phyloP scores from a whole-genome alignment of 495 filamentous ascomycete species.

The Bacidia gigantensis region DNA sequence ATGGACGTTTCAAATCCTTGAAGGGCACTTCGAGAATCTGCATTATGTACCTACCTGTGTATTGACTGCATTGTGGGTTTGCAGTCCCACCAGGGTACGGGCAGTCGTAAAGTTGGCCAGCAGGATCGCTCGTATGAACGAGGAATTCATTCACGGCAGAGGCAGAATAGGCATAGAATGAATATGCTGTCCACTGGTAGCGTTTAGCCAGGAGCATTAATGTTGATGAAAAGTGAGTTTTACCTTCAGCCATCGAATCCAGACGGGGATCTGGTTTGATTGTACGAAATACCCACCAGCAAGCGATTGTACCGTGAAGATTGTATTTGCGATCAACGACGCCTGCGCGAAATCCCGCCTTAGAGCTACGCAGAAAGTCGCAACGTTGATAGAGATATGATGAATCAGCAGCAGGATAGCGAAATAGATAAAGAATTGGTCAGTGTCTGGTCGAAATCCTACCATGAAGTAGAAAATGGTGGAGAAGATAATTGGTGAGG shows the following conservation, averaged over 20 bases:
- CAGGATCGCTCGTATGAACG: slow-evolving; percentile 24
- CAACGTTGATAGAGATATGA: slow-evolving; percentile 50
- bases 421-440: slow-evolving; percentile 57
- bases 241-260: slow-evolving; percentile 59
- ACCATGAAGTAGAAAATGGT: slow-evolving; percentile 65
- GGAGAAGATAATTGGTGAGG: slow-evolving; percentile 52
- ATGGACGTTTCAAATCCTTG: slow-evolving; percentile 49
- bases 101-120: slow-evolving; percentile 50
- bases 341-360: slow-evolving; percentile 49
- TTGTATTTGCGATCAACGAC: slow-evolving; percentile 47
- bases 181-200: slow-evolving; percentile 30
- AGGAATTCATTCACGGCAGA: slow-evolving; percentile 56
- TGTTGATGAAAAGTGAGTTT: slow-evolving; percentile 9
- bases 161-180: slow-evolving; percentile 56
- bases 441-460: slow-evolving; percentile 45
- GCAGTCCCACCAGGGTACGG: slow-evolving; percentile 39
- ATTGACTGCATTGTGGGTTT: slow-evolving; percentile 50
- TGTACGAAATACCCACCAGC: slow-evolving; percentile 62
- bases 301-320: slow-evolving; percentile 55
- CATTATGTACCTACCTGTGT: slow-evolving; percentile 54
- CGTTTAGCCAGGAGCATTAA: background rate
- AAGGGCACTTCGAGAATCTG: slow-evolving; percentile 46
- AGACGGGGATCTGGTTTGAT: slow-evolving; percentile 54
- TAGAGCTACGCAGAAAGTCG: slow-evolving; percentile 43
- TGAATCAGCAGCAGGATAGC: slow-evolving; percentile 47